Evolutionary conservation across 352 stramenopile genomes (phyloP).

Genomic region (Globisporangium paddicum): DNA sequence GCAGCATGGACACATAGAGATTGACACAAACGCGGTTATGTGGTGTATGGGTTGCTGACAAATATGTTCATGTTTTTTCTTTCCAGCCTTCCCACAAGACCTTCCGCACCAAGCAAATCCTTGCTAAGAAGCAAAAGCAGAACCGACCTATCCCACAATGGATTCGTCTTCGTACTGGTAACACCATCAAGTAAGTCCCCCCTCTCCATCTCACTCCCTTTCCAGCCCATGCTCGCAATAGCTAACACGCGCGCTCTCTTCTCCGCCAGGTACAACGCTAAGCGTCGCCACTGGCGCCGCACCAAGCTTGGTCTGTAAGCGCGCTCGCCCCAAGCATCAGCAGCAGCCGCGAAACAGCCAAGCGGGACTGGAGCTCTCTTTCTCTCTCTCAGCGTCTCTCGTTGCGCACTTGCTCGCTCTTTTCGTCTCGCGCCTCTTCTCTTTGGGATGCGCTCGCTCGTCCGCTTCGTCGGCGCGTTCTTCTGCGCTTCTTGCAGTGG

Average conservation of each 20-base stretch:
- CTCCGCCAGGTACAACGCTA: slow-evolving; percentile 96
- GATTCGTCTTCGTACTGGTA: slow-evolving; percentile 99
- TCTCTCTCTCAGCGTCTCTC: not conserved
- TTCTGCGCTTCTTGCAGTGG: not conserved
- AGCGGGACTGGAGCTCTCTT: not conserved
- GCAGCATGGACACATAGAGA: not conserved
- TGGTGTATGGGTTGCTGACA: not conserved
- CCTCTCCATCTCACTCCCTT: not conserved
- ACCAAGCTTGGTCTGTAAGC: slow-evolving; percentile 99
- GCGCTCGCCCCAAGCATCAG: slow-evolving; percentile 12
- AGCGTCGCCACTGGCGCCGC: slow-evolving; percentile 99
- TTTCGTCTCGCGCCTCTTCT: not conserved
- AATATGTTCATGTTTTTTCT: not conserved
- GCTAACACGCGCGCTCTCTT: not conserved
- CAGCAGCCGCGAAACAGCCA: slow-evolving; percentile 7
- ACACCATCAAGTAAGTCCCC: slow-evolving; percentile 92
- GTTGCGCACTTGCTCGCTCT: not conserved
- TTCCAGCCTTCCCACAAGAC: slow-evolving; percentile 98
- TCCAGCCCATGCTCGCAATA: not conserved
- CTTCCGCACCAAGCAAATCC: slow-evolving; percentile 99
- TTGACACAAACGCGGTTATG: not conserved
- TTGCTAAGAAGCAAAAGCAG: slow-evolving; percentile 99
- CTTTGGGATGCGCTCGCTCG: not conserved
- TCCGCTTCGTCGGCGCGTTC: not conserved
- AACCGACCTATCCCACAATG: slow-evolving; percentile 99